These are phyloP conservation scores for Beauveria medogensis DNA, from an alignment of 2,329 filamentous ascomycete species.

Conservation along the genomic window DNA sequence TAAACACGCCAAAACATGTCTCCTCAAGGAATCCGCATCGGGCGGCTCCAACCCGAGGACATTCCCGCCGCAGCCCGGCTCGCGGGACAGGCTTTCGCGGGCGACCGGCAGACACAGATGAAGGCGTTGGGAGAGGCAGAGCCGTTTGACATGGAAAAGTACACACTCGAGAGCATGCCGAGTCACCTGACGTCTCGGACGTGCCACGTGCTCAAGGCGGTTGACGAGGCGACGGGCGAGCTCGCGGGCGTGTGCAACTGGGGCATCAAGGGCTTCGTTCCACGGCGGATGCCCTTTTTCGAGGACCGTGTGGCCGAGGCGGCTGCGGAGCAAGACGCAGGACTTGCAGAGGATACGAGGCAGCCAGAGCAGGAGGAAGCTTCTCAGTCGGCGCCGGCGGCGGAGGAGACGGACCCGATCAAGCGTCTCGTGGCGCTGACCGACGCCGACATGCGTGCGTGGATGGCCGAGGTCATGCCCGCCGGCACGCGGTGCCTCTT, in stretches of 20 bases:
- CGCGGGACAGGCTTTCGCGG: conserved; percentile 21
- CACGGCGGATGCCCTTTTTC: conserved; percentile 18
- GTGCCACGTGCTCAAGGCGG: conserved; percentile 24
- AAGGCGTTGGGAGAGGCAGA: conserved; percentile 22
- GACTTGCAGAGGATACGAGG: neutral
- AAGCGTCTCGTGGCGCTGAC: conserved; percentile 23
- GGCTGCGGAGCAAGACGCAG: neutral
- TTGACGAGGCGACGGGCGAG: conserved; percentile 20
- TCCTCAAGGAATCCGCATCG: conserved; percentile 15
- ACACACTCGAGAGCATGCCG: conserved; percentile 18
- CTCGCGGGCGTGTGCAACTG: conserved; percentile 25
- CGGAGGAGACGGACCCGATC: conserved; percentile 18
- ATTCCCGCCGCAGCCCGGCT: conserved; percentile 23
- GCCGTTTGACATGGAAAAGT: conserved; percentile 21
- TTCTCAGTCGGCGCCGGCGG: too few relatives aligned
- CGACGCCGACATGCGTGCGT: conserved; percentile 22
- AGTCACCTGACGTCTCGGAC: conserved; percentile 17
- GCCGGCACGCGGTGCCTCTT: conserved; percentile 24
- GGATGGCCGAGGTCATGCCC: conserved; percentile 25
- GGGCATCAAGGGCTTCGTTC: conserved; percentile 23
- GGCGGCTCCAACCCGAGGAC: conserved; percentile 19
- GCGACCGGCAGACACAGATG: conserved; percentile 29
- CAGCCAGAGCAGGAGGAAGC: neutral
- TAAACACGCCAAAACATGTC: conserved; percentile 12
- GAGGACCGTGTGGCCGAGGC: conserved; percentile 4